Percentiles rank a stretch among this genome's conserved stretches.
Evolutionary conservation across 495 filamentous ascomycete genomes (phyloP).

Genomic region (Aspergillus campestris): DNA sequence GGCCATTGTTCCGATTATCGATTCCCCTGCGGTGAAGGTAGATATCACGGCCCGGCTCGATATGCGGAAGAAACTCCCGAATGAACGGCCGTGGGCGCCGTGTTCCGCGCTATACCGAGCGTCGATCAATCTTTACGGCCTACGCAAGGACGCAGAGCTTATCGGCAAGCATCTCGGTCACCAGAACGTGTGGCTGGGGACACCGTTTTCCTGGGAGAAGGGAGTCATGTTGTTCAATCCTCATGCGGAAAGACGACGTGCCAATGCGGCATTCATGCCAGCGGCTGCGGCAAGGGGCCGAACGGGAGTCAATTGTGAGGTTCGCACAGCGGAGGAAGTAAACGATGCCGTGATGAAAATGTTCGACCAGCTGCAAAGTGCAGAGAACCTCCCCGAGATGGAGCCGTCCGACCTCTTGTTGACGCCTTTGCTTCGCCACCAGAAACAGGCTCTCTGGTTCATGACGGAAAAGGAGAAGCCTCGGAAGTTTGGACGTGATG

Average conservation of each 20-base stretch:
- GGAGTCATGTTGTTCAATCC: slow-evolving; percentile 64
- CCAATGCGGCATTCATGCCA: slow-evolving; percentile 17
- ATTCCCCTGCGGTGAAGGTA: slow-evolving; percentile 48
- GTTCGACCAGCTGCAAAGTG: slow-evolving; percentile 70
- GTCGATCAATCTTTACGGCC: slow-evolving; percentile 72
- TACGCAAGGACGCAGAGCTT: slow-evolving; percentile 49
- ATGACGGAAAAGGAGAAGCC: slow-evolving; percentile 74
- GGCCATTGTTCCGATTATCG: slow-evolving; percentile 63
- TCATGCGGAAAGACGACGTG: slow-evolving; percentile 42
- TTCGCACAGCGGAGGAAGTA: slow-evolving; percentile 73
- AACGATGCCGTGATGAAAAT: slow-evolving; percentile 75
- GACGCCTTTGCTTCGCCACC: slow-evolving; percentile 73
- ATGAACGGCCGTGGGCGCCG: slow-evolving; percentile 48
- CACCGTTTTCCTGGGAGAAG: slow-evolving; percentile 52
- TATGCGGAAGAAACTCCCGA: slow-evolving; percentile 43
- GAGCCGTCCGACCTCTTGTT: slow-evolving; percentile 52
- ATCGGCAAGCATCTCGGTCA: slow-evolving; percentile 61
- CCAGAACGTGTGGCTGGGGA: slow-evolving; percentile 55
- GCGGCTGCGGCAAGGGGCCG: slow-evolving; percentile 18
- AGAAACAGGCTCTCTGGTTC: slow-evolving; percentile 86
- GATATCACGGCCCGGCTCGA: slow-evolving; percentile 61
- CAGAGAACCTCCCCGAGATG: slow-evolving; percentile 68
- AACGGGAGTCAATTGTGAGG: slow-evolving; percentile 36
- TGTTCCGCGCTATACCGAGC: slow-evolving; percentile 46
- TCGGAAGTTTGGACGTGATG: slow-evolving; percentile 43